Evolutionary conservation across 352 stramenopile genomes (phyloP).

Genomic region (Hyaloperonospora arabidopsidis): DNA sequence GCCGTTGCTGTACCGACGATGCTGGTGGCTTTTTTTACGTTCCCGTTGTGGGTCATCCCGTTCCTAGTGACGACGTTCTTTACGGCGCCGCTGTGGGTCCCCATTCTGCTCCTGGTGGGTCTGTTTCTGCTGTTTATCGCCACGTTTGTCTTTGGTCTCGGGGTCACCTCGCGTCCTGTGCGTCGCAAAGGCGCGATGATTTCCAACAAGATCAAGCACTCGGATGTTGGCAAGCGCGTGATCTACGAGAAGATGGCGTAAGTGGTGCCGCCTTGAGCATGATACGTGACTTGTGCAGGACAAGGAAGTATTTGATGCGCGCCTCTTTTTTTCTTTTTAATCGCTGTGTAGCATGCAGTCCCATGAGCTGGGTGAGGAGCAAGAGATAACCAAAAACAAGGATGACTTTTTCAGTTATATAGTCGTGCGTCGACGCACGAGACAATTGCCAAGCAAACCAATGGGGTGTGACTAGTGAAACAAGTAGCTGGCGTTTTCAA

Average conservation of each 20-base stretch:
- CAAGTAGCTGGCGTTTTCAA: not conserved
- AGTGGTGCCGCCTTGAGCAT: conserved; percentile 7
- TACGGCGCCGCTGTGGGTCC: conserved; percentile 72
- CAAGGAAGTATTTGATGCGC: not conserved
- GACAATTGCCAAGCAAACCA: no score
- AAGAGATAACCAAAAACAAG: conserved; percentile 5
- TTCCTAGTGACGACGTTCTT: conserved; percentile 71
- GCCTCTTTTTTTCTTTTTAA: conserved; percentile 2
- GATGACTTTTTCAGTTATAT: not conserved
- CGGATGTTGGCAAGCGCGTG: conserved; percentile 69
- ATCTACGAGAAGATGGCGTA: conserved; percentile 75
- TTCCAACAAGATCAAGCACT: conserved; percentile 76
- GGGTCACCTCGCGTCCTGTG: conserved; percentile 64
- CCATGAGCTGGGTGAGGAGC: conserved; percentile 13
- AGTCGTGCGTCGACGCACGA: no score
- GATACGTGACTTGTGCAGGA: conserved; percentile 1
- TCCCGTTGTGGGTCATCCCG: conserved; percentile 80
- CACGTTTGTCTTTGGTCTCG: conserved; percentile 67
- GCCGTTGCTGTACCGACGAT: conserved; percentile 63
- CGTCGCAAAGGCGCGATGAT: conserved; percentile 69
- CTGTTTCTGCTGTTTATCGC: conserved; percentile 57
- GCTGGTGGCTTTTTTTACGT: conserved; percentile 64
- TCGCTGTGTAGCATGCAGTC: conserved; percentile 10
- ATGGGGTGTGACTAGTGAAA: no score
- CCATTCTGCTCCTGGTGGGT: conserved; percentile 51